Conservation (phyloP, 1,139 yeast genomes). For the Yamadazyma friedrichii region DNA sequence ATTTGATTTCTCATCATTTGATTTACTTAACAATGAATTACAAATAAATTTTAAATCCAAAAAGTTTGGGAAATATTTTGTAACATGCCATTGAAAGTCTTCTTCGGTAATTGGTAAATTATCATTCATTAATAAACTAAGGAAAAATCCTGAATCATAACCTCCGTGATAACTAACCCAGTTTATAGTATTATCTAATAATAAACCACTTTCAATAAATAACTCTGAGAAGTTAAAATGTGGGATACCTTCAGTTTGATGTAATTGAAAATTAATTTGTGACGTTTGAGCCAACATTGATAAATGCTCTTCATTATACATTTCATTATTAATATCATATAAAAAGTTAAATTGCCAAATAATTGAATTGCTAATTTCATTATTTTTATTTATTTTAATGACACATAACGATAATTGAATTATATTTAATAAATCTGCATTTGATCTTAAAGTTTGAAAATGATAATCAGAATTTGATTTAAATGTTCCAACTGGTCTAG, state of each 20-base stretch:
- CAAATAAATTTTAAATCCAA: constrained; percentile 84
- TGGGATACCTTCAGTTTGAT: constrained; percentile 77
- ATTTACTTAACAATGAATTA: constrained; percentile 41
- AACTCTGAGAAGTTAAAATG: constrained; percentile 80
- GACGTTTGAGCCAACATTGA: constrained; percentile 65
- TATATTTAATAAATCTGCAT: constrained; percentile 81
- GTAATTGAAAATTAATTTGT: constrained; percentile 79
- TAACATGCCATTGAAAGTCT: constrained; percentile 73
- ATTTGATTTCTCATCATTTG: constrained; percentile 19
- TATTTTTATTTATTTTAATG: constrained; percentile 64
- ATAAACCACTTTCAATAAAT: constrained; percentile 81
- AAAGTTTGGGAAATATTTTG: constrained; percentile 74
- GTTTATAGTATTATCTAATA: constrained; percentile 66
- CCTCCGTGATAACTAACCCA: constrained; percentile 97
- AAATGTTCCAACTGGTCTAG: constrained; percentile 95
- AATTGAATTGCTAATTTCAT: constrained; percentile 59
- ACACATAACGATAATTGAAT: constrained; percentile 88
- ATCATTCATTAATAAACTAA: constrained; percentile 73
- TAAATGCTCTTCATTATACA: constrained; percentile 83
- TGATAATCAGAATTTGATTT: constrained; percentile 90
- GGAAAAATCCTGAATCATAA: constrained; percentile 87
- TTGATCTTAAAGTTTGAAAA: constrained; percentile 89
- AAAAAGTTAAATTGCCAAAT: constrained; percentile 96
- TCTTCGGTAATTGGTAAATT: constrained; percentile 79
- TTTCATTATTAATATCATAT: constrained; percentile 73